Conservation (phyloP, 306 rosid genomes). For the cucumber (Cucumis sativus) region Cucumber_9930_V3 NC_026659.2:27282501-27283000, state of each 20-base stretch:
- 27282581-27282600: conserved; percentile 92
- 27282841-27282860: conserved; percentile 46
- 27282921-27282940: conserved; percentile 55
- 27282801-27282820: conserved; percentile 66
- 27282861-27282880: conserved; percentile 69
- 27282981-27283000: conserved; percentile 37
- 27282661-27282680: conserved; percentile 90
- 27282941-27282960: conserved; percentile 88
- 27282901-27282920: conserved; percentile 75
- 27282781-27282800: conserved; percentile 78
- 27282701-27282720: conserved; percentile 96
- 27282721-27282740: conserved; percentile 69
- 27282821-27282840: conserved; percentile 93
- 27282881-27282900: conserved; percentile 67
- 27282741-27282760: conserved; percentile 76
- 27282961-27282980: conserved; percentile 67
- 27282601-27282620: conserved; percentile 83
- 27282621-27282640: conserved; percentile 93
- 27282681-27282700: conserved; percentile 78
- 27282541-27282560: conserved; percentile 79
- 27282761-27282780: conserved; percentile 74
- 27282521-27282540: conserved; percentile 77
- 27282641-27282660: conserved; percentile 96
- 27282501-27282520: conserved; percentile 77
- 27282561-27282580: conserved; percentile 95